Percentiles rank a stretch among this genome's conserved stretches.
Evolutionary conservation across 495 filamentous ascomycete genomes (phyloP).

Genomic region (Neurospora sp.): DNA sequence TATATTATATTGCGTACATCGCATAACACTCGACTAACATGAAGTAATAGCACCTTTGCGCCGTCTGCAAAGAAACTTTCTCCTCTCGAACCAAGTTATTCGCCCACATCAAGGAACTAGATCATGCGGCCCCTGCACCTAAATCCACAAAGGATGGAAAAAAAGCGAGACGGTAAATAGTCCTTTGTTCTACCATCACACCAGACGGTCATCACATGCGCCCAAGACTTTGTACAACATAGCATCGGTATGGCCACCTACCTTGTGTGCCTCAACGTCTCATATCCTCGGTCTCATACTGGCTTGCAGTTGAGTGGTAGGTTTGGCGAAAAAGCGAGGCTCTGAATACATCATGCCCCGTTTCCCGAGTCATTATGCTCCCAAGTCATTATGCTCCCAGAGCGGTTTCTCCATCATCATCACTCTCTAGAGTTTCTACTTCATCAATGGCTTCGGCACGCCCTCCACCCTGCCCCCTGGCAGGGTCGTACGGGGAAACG

Average conservation of each 20-base stretch:
- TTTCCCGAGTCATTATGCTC: background rate
- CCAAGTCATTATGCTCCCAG: constrained; percentile 21
- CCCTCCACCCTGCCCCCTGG: constrained; percentile 42
- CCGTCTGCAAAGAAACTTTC: constrained; percentile 53
- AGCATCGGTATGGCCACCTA: background rate
- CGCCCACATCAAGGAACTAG: constrained; percentile 55
- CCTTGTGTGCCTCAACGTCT: background rate
- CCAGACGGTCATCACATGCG: background rate
- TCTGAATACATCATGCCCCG: background rate
- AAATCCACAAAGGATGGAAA: constrained; percentile 8
- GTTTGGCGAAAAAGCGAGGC: background rate
- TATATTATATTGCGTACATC: background rate
- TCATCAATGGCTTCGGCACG: constrained; percentile 74
- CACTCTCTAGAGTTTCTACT: constrained; percentile 62
- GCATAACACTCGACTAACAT: background rate
- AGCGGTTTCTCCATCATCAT: constrained; percentile 52
- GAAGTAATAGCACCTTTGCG: constrained; percentile 42
- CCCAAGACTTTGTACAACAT: background rate
- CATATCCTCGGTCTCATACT: background rate
- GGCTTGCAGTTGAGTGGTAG: background rate
- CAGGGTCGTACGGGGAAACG: constrained; percentile 58
- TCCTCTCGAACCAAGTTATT: constrained; percentile 66
- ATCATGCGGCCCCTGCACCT: constrained; percentile 20
- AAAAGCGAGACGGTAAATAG: constrained; percentile 14
- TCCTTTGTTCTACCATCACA: background rate